Base-by-base conservation (phyloP, 1,284 basidiomycete species). In the Testicularia cyperi region DNA sequence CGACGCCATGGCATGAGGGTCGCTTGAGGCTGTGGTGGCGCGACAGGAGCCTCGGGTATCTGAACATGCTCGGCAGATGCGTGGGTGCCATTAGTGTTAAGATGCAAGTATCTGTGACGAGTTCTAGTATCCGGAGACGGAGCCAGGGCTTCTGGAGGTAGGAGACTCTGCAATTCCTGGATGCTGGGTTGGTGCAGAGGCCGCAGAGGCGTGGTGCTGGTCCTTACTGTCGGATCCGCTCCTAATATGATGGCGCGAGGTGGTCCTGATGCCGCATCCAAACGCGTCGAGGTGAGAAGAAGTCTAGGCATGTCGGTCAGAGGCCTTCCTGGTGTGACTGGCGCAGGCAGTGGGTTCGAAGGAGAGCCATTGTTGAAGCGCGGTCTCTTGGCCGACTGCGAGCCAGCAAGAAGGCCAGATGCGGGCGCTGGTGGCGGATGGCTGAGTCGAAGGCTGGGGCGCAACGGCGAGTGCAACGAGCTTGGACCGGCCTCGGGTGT, bases 371-470 rank as follows among this genome's bases (percentile, higher is more conserved):
- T n/a, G 13, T 20, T 30, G 15, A 44, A 21, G 6, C 49, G 48
- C 10, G 32, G 8, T 10, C 49, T 36, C 24, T 60, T 60, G n/a
- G n/a, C n/a, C 2, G 41, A 39, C n/a, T 48, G 56, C 2, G 56
- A 48, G 4, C 44, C 36, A 16, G 38, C 27, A 8, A 29, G 36
- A n/a, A 29, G 29, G 2, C 40, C 41, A 18, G 41, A 32, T 7
- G 41, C 35, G 1, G 44, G 49, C 5, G 48, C 28, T n/a, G 48
- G 56, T 10, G 56, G 49, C 16, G 49, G 56, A 22, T 53, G 56
- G 25, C 56, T 60, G 25, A 53, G 35, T 9, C 44, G 37, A 23
- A 47, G 21, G 25, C 28, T 38, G 6, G 56, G 27, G 16, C 41
- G 53, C 40, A 22, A 30, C 5, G 44, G 44, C 18, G 46, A n/a